Evolutionary conservation across 1,139 yeast genomes (phyloP).

Genomic region (Pichia sp.): DNA sequence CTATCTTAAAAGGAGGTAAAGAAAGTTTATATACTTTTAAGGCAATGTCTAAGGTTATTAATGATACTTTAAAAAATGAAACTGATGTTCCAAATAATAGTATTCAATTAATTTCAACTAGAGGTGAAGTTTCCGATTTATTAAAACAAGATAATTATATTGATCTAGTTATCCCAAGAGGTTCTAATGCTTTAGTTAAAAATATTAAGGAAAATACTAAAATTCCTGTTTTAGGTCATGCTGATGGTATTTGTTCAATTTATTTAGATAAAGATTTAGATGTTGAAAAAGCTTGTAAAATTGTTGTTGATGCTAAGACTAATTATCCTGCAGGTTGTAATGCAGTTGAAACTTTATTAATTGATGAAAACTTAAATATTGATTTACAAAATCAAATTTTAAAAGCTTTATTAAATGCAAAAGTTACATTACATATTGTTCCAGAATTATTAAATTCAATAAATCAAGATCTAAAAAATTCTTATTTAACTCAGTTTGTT

Average conservation of each 20-base stretch:
- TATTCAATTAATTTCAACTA: slow-evolving; percentile 77
- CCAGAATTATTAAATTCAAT: slow-evolving; percentile 40
- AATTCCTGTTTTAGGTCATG: slow-evolving; percentile 97
- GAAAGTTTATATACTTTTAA: slow-evolving; percentile 82
- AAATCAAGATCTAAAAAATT: slow-evolving; percentile 19
- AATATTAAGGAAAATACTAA: slow-evolving; percentile 80
- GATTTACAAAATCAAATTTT: slow-evolving; percentile 36
- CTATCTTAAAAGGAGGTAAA: slow-evolving; percentile 95
- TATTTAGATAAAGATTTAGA: slow-evolving; percentile 77
- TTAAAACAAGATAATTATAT: slow-evolving; percentile 82
- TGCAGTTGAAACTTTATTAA: slow-evolving; percentile 81
- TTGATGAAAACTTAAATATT: slow-evolving; percentile 46
- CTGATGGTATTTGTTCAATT: slow-evolving; percentile 93
- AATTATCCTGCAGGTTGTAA: slow-evolving; percentile 98
- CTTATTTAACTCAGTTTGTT: slow-evolving; percentile 29
- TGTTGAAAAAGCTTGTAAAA: slow-evolving; percentile 62
- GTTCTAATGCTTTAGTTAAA: slow-evolving; percentile 85
- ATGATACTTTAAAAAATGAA: slow-evolving; percentile 45
- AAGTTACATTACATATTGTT: slow-evolving; percentile 67
- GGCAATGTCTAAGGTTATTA: slow-evolving; percentile 70
- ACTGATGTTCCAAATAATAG: slow-evolving; percentile 75
- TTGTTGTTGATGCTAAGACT: slow-evolving; percentile 82
- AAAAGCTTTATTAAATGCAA: slow-evolving; percentile 49
- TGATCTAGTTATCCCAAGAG: slow-evolving; percentile 95
- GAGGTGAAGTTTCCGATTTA: slow-evolving; percentile 84